phyloP scores from a whole-genome alignment of 2,329 filamentous ascomycete genomes.

The Boeremia lycopersici region DNA sequence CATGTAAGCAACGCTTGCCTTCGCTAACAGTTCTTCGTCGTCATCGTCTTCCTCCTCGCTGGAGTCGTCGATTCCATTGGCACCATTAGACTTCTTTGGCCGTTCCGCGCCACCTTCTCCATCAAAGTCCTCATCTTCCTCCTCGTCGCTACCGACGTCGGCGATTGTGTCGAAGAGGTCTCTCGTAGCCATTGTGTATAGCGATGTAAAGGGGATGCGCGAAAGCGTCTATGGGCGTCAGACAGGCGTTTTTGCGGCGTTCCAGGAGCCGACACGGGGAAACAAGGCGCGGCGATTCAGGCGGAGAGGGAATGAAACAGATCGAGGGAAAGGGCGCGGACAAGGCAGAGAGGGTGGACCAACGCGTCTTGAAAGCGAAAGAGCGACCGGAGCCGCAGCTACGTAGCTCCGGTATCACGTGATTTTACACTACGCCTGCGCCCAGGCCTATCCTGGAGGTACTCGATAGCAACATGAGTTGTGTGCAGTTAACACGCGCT shows the following conservation, averaged over 20 bases:
- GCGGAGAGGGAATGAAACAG: conserved; percentile 14
- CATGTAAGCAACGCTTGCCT: conserved; percentile 34
- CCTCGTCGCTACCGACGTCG: conserved; percentile 75
- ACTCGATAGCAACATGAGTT: conserved; percentile 2
- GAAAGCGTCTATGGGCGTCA: conserved; percentile 19
- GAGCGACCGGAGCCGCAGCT: conserved; percentile 22
- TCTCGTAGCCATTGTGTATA: conserved; percentile 46
- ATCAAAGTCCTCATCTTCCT: conserved; percentile 49
- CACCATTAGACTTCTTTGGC: conserved; percentile 36
- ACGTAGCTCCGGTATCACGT: conserved; percentile 16
- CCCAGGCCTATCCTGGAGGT: not conserved
- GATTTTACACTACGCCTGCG: not conserved
- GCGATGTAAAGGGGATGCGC: conserved; percentile 37
- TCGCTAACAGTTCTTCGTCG: conserved; percentile 43
- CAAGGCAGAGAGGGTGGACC: conserved; percentile 23
- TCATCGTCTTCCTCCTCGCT: conserved; percentile 51
- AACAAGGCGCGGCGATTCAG: conserved; percentile 25
- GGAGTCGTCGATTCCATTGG: conserved; percentile 44
- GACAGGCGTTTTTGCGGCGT: conserved; percentile 17
- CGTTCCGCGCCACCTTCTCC: conserved; percentile 31
- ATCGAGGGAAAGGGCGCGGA: conserved; percentile 26
- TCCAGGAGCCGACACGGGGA: conserved; percentile 12
- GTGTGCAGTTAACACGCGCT: conserved; percentile 2
- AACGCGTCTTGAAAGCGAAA: conserved; percentile 32
- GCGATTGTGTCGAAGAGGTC: conserved; percentile 84